Percentiles rank a stretch among this genome's conserved stretches.
Conservation (phyloP, 2,329 filamentous ascomycete genomes). For the Bipolaris victoriae region DNA sequence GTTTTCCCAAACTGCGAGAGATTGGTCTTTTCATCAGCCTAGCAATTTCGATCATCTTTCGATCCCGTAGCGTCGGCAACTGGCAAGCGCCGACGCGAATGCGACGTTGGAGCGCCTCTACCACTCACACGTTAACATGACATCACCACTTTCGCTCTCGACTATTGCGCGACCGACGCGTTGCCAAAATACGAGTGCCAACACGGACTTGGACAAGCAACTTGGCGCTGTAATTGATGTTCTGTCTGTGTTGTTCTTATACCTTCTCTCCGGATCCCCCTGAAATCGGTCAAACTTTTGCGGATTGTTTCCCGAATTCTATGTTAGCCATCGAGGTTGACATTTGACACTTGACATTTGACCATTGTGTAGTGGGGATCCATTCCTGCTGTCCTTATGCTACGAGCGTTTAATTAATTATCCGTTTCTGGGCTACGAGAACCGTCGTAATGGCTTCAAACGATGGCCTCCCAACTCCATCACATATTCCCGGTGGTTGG, state of each 20-base stretch:
- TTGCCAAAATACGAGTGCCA: constrained; percentile 18
- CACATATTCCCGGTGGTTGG: constrained; percentile 46
- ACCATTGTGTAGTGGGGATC: neutral
- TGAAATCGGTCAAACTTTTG: constrained; percentile 5
- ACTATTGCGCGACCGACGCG: constrained; percentile 8
- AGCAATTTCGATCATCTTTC: constrained; percentile 14
- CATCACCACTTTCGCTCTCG: constrained; percentile 29
- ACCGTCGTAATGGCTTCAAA: constrained; percentile 32
- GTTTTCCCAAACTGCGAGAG: constrained; percentile 6
- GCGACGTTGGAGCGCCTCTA: constrained; percentile 16
- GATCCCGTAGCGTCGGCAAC: constrained; percentile 23
- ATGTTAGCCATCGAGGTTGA: no score
- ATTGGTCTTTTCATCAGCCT: constrained; percentile 17
- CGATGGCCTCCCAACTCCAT: constrained; percentile 43
- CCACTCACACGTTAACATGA: constrained; percentile 17
- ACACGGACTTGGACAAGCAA: constrained; percentile 11
- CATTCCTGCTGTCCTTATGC: neutral
- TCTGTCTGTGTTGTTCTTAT: constrained; percentile 2
- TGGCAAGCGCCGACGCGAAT: constrained; percentile 17
- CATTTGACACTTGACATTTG: neutral
- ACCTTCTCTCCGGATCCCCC: constrained; percentile 1
- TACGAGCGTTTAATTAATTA: neutral
- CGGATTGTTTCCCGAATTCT: neutral
- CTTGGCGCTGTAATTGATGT: constrained; percentile 1
- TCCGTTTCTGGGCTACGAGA: constrained; percentile 6